Base-by-base conservation (phyloP, 495 filamentous ascomycete genomes). In the Terfezia boudieri region DNA sequence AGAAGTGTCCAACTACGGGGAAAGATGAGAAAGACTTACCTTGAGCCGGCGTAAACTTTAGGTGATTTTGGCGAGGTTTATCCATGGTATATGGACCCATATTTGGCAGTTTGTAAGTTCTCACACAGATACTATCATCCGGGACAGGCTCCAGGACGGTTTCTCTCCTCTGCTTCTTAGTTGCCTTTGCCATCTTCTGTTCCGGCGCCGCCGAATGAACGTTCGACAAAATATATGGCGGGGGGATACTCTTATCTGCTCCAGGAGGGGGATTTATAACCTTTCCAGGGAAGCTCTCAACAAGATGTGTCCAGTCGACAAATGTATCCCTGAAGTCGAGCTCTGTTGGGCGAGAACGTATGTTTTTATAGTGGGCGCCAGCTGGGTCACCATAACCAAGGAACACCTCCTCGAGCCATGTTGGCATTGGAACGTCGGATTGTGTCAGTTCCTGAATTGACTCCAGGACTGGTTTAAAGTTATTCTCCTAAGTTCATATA, bases 361-460 rank as follows among this genome's bases (percentile, higher is more conserved):
- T 9, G 66, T 87, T 93, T 23, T 82, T 83, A 64, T 93, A 94
- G 20, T 82, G 81, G 16, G 90, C 90, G 50, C 82, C 77, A 22
- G 84, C 76, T 37, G 90, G 89, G 67, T 96, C 86, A 23, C 92
- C 90, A 69, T 89, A 94, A 8, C 90, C 90, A 14, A 99, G 74
- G 69, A 99, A 96, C 8, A 95, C 88, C 54, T 96, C 90, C 61
- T 93, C 85, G 36, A 99, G 71, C 90, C 90, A 99, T 11, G 81
- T 75, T 3, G 92, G 86, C 43, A 94, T 75, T 8, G 84, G 80
- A 23, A 92, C 78, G 57, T 94, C 83, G 2, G 87, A 85, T 32
- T 94, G 74, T 5, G 85, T 81, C 26, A 99, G 76, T 51, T 79
- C 83, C 61, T 81, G 81, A 63, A 99, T 90, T 0, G 87, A 93